Percentiles rank a stretch among this genome's conserved stretches.
phyloP scores from a whole-genome alignment of 2,329 filamentous ascomycete genomes.

The Talaromyces sp. region DNA sequence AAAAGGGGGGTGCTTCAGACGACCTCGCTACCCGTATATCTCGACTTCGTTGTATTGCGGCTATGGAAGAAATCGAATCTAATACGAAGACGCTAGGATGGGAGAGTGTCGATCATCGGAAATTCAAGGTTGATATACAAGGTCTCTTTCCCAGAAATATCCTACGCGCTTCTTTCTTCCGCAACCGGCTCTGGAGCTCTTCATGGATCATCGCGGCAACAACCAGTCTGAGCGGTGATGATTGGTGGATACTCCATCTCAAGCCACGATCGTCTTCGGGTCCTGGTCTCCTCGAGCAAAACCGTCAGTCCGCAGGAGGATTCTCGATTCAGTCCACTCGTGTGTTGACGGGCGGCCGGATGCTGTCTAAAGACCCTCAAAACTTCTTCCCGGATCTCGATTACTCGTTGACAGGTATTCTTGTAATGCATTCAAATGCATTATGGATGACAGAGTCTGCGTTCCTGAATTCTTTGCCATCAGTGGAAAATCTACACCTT shows the following conservation, averaged over 20 bases:
- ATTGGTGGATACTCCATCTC: constrained; percentile 66
- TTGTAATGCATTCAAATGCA: constrained; percentile 36
- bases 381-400: constrained; percentile 29
- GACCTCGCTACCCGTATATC: constrained; percentile 36
- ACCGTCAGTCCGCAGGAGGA: constrained; percentile 10
- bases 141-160: constrained; percentile 61
- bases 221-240: constrained; percentile 67
- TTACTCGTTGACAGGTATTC: constrained; percentile 31
- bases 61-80: constrained; percentile 37
- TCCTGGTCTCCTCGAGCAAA: constrained; percentile 11
- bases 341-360: constrained; percentile 24
- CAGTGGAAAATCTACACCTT: constrained; percentile 26
- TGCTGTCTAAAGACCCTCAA: constrained; percentile 17
- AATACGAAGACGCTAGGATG: constrained; percentile 33
- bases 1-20: constrained; percentile 59
- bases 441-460: constrained; percentile 28
- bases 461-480: constrained; percentile 23
- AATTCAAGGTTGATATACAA: constrained; percentile 44
- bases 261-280: constrained; percentile 15
- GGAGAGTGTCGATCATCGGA: constrained; percentile 32
- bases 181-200: constrained; percentile 64
- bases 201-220: constrained; percentile 70
- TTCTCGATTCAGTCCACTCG: constrained; percentile 23
- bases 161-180: constrained; percentile 64
- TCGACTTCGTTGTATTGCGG: constrained; percentile 34